A percentile compares a stretch with the other conserved stretches of the same genome.
These are phyloP conservation scores for Panicum miliaceum DNA, from an alignment of 176 grass and related monocot species.

Conservation along the genomic window DNA sequence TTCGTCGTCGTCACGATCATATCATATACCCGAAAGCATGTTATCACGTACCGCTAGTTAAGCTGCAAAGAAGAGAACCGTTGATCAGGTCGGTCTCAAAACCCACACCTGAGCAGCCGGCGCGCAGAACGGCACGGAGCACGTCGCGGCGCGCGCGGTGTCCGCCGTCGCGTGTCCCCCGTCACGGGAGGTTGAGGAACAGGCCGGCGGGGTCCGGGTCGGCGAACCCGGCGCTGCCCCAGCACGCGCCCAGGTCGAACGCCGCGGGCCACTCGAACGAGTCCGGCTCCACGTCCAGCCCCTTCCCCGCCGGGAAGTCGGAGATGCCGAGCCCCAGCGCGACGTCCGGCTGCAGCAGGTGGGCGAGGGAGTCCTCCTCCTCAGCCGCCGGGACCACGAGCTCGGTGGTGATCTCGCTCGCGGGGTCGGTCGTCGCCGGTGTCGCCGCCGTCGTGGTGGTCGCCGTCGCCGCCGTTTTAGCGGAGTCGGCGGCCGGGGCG, in stretches of 20 bases:
- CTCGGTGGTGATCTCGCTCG: constrained; percentile 50
- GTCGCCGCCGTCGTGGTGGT: background rate
- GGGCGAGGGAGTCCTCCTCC: constrained; percentile 39
- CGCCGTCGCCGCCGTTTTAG: background rate
- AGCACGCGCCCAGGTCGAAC: constrained; percentile 45
- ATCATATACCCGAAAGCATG: constrained; percentile 7
- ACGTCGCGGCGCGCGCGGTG: too few species aligned
- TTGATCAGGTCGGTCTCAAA: background rate
- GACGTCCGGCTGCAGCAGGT: constrained; percentile 42
- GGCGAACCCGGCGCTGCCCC: constrained; percentile 24
- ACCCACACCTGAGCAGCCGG: constrained; percentile 4
- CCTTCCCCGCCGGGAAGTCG: constrained; percentile 11
- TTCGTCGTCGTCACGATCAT: constrained; percentile 2
- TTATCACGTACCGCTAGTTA: constrained; percentile 18
- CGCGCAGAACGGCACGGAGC: background rate
- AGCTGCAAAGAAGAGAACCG: background rate
- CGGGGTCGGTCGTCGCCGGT: background rate
- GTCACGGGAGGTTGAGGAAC: constrained; percentile 58
- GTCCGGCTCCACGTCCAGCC: background rate
- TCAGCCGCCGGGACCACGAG: background rate
- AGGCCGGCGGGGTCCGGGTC: constrained; percentile 40
- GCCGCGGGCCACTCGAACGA: constrained; percentile 50
- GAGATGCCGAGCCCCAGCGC: constrained; percentile 37
- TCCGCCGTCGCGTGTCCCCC: too few species aligned
- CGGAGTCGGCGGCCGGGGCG: background rate